Evolutionary conservation across 495 filamentous ascomycete species (phyloP).

Genomic region (Talaromyces wortmannii): DNA sequence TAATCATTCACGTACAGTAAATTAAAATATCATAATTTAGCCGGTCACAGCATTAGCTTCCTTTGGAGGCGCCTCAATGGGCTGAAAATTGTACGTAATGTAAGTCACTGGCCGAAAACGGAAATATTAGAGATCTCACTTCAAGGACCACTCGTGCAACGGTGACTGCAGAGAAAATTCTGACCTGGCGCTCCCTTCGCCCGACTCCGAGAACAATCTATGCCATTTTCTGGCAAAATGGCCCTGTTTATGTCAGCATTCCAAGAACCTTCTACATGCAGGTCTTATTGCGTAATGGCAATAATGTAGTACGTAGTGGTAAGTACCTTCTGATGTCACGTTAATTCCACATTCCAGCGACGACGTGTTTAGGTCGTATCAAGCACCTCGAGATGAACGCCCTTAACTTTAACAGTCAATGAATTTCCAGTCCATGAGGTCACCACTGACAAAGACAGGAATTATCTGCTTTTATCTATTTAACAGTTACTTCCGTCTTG

Average conservation of each 20-base stretch:
- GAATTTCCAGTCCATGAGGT: not conserved
- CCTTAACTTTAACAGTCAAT: not conserved
- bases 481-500: too few species aligned
- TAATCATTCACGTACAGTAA: not conserved
- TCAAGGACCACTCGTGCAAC: too few species aligned
- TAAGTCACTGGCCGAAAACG: slow-evolving; percentile 12
- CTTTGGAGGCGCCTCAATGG: not conserved
- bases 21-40: too few species aligned
- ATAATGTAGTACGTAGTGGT: not conserved
- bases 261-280: not conserved
- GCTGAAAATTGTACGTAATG: too few species aligned
- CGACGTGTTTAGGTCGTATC: not conserved
- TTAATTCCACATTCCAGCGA: slow-evolving; percentile 1
- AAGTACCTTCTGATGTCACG: not conserved
- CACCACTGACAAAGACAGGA: not conserved
- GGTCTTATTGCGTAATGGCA: not conserved
- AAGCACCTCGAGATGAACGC: not conserved
- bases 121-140: slow-evolving; percentile 1
- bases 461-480: not conserved
- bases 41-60: too few species aligned
- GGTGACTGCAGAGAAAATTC: not conserved
- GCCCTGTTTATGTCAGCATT: not conserved
- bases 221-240: too few species aligned
- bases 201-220: too few species aligned
- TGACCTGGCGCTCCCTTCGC: too few species aligned